Base-by-base conservation (phyloP, 345 rosid species). In the Microcos paniculata region DNA sequence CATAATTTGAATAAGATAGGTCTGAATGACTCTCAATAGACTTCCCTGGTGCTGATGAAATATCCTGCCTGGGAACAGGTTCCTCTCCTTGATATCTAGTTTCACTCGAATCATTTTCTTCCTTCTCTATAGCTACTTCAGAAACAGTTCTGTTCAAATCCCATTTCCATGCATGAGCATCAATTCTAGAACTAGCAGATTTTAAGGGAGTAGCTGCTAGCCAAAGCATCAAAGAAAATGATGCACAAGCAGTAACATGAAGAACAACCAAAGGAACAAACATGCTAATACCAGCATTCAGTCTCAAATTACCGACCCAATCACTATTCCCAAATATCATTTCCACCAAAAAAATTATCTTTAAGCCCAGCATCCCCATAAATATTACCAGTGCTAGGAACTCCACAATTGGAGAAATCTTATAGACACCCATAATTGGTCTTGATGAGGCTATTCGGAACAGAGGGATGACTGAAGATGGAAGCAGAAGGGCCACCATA, bases 321-420 rank as follows among this genome's bases (percentile, higher is more conserved):
- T 94, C 99, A 84, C 95, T 94, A 70, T 81, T 86, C 64, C 99
- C 99, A 78, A 96, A 90, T 61, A 90, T 82, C 95, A 96, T 85
- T 72, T 92, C 99, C 55, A 88, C 86, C 71, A 94, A 84, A 74
- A 96, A 94, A 80, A 90, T 82, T 72, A 96, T 82, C 75, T 92
- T 90, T 80, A 96, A 80, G 56, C 90, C 89, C 62, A 96, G 86
- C 84, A 94, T 80, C 71, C 95, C 97, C 83, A 90, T 78, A 79
- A 91, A 84, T 8, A 88, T 85, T 53, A 88, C 24, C 75, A 94
- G 71, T 0, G 86, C 89, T 64, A 90, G 43, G 83, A 89, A 89
- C 87, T 92, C 97, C 78, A 90, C 77, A 72, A 84, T n/a, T 64
- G 86, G 97, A 73, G 98, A 89, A 77, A 91, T 87, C 82, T 94